phyloP scores from a whole-genome alignment of 2,329 filamentous ascomycete genomes.

The Aspergillus niger region DNA sequence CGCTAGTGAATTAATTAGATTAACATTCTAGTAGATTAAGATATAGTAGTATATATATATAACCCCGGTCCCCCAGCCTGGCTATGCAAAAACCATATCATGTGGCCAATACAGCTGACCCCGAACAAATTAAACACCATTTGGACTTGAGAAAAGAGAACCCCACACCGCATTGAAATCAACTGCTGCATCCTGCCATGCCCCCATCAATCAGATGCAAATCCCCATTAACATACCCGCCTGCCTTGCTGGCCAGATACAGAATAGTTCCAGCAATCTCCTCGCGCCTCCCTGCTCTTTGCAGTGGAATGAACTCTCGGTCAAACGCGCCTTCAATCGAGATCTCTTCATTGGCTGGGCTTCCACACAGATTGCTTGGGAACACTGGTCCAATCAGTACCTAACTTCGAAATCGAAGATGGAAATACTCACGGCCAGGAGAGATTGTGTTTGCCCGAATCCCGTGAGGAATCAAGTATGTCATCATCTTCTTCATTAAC shows the following conservation, averaged over 20 bases:
- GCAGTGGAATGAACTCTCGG: constrained; percentile 20
- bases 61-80: not conserved
- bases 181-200: not conserved
- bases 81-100: not conserved
- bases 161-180: not conserved
- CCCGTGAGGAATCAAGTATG: constrained; percentile 13
- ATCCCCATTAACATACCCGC: constrained; percentile 57
- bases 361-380: not conserved
- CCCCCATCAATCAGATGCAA: constrained; percentile 53
- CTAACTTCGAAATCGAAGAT: not conserved
- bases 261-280: constrained; percentile 54
- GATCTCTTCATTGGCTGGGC: not conserved
- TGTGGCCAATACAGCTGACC: not conserved
- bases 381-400: not conserved
- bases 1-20: too few species aligned
- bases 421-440: constrained; percentile 22
- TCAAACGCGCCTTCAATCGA: constrained; percentile 15
- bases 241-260: constrained; percentile 54
- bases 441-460: constrained; percentile 29
- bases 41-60: not conserved
- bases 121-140: not conserved
- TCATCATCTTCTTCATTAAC: constrained; percentile 22
- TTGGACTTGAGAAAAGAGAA: not conserved
- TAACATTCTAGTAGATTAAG: not conserved
- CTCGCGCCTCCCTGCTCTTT: constrained; percentile 43